Conservation (phyloP, 192 early-diverging fungal genomes). For the Diversispora epigaea region DNA sequence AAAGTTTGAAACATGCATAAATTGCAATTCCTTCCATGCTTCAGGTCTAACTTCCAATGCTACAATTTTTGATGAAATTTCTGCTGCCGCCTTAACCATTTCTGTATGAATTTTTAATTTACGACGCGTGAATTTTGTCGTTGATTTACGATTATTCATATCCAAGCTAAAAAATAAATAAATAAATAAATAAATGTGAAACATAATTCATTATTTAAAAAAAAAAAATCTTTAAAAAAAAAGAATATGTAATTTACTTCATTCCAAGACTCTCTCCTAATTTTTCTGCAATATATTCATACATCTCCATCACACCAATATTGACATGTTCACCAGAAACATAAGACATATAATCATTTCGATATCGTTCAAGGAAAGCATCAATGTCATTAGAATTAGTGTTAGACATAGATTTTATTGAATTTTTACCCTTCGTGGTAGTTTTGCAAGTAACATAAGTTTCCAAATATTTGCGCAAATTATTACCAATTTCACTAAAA, state of each 20-base stretch:
- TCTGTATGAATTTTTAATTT: slow-evolving; percentile 23
- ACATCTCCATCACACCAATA: slow-evolving; percentile 10
- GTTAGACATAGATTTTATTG: neutral
- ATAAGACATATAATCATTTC: slow-evolving; percentile 14
- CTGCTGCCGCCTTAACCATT: slow-evolving; percentile 21
- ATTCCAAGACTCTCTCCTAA: slow-evolving; percentile 11
- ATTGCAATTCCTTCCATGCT: slow-evolving; percentile 58
- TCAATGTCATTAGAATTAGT: neutral
- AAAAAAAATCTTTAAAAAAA: neutral
- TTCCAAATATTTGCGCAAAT: slow-evolving; percentile 15
- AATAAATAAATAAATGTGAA: neutral
- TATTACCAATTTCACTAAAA: slow-evolving; percentile 27
- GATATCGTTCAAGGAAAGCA: neutral
- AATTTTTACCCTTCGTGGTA: neutral
- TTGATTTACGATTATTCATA: neutral
- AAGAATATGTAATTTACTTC: neutral
- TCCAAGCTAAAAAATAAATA: neutral
- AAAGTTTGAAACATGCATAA: slow-evolving; percentile 54
- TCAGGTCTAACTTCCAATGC: slow-evolving; percentile 52
- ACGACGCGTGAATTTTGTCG: neutral
- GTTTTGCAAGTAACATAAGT: neutral
- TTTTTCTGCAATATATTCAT: slow-evolving; percentile 38
- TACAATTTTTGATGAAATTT: slow-evolving; percentile 45
- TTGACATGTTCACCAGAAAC: neutral
- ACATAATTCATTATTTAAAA: neutral